A percentile compares a stretch with the other conserved stretches of the same genome.
Evolutionary conservation across 1,284 basidiomycete species (phyloP).

Genomic region (Kwoniella shivajii): DNA sequence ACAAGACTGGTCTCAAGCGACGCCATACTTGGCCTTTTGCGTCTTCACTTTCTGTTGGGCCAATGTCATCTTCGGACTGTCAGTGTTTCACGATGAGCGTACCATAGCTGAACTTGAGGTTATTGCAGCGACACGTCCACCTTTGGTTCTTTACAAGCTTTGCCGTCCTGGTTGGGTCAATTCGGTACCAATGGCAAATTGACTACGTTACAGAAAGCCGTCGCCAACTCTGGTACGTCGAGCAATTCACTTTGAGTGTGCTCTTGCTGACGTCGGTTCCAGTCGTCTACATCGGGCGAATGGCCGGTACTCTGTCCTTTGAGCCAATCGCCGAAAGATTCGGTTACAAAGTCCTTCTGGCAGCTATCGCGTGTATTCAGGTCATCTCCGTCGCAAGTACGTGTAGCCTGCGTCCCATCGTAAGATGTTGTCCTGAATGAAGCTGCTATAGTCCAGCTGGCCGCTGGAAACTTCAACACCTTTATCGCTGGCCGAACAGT

Average conservation of each 20-base stretch:
- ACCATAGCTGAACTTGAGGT: too few relatives aligned
- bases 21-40: too few relatives aligned
- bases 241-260: too few relatives aligned
- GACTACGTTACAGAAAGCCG: conserved; percentile 15
- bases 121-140: conserved; percentile 13
- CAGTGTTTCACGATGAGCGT: too few relatives aligned
- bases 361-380: conserved; percentile 15
- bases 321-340: conserved; percentile 24
- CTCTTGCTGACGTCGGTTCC: background rate
- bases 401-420: background rate
- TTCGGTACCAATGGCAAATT: conserved; percentile 12
- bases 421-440: background rate
- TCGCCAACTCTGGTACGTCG: conserved; percentile 28
- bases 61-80: too few relatives aligned
- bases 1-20: too few relatives aligned
- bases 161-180: conserved; percentile 10
- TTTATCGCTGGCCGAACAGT: conserved; percentile 30
- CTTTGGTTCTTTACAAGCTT: conserved; percentile 14
- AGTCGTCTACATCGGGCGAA: conserved; percentile 24
- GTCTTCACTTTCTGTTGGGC: too few relatives aligned
- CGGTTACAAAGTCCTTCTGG: conserved; percentile 19
- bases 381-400: conserved; percentile 7
- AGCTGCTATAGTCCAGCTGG: background rate
- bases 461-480: conserved; percentile 13
- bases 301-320: conserved; percentile 15